Evolutionary conservation across 2,329 filamentous ascomycete species (phyloP).

Genomic region (Cercospora brassicicola): DNA sequence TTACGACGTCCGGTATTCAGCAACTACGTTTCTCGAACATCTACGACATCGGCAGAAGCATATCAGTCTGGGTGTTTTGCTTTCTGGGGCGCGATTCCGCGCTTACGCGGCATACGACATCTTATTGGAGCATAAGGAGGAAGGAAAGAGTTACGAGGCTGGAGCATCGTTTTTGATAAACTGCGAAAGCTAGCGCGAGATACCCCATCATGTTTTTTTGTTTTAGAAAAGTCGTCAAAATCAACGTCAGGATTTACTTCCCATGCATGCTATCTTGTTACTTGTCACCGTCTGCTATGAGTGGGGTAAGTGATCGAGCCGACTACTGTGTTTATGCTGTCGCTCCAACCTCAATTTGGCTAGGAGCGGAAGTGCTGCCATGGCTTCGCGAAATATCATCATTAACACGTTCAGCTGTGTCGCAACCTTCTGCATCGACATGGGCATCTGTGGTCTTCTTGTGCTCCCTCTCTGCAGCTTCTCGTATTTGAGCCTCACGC

Average conservation of each 20-base stretch:
- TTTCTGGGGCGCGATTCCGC: neutral
- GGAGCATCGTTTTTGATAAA: neutral
- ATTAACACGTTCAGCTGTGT: neutral
- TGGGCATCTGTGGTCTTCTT: neutral
- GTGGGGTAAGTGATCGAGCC: neutral
- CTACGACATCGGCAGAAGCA: neutral
- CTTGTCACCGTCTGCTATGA: neutral
- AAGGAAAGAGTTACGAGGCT: neutral
- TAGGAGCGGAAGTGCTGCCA: neutral
- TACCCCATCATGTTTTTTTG: slow-evolving; percentile 7
- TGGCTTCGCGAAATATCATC: neutral
- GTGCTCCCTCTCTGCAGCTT: neutral
- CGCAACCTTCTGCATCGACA: neutral
- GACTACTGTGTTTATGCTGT: neutral
- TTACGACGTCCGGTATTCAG: neutral
- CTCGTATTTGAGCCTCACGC: neutral
- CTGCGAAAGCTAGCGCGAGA: neutral
- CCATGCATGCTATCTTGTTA: neutral
- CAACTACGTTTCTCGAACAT: neutral
- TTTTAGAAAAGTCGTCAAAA: neutral
- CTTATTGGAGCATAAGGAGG: neutral
- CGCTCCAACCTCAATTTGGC: neutral
- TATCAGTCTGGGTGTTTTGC: neutral
- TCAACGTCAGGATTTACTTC: neutral
- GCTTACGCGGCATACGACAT: neutral